Percentiles rank a stretch among this genome's conserved stretches.
These are phyloP conservation scores for Hymenoscyphus occultus DNA, from an alignment of 2,329 filamentous ascomycete genomes.

Conservation along the genomic window DNA sequence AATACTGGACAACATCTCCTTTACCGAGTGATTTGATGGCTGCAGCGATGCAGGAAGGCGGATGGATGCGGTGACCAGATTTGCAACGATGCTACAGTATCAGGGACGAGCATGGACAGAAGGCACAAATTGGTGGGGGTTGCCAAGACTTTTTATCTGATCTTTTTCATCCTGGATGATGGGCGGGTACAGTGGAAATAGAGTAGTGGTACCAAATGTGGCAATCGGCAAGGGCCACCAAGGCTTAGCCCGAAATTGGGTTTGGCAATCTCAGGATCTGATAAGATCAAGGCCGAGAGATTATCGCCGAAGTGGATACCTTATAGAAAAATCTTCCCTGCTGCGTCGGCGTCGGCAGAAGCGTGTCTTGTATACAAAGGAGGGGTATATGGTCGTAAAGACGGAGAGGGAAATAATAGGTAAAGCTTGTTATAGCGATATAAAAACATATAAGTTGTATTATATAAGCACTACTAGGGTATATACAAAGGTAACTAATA, in stretches of 20 bases:
- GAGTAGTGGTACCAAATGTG: background rate
- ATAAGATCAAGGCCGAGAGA: constrained; percentile 4
- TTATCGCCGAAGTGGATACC: background rate
- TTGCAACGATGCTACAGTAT: background rate
- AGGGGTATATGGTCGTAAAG: background rate
- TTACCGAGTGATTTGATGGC: background rate
- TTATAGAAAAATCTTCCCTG: background rate
- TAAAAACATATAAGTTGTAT: too few species aligned
- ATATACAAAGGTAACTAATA: too few species aligned
- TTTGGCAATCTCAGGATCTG: background rate
- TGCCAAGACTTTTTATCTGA: constrained; percentile 27
- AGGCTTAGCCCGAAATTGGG: background rate
- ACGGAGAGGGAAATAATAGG: too few species aligned
- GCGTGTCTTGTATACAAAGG: background rate
- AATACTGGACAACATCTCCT: background rate
- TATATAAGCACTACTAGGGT: too few species aligned
- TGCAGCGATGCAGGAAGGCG: background rate
- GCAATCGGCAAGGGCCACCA: background rate
- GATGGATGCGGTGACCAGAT: background rate
- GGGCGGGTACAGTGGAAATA: background rate
- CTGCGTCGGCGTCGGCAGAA: background rate
- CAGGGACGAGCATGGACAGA: background rate
- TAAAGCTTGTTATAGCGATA: too few species aligned
- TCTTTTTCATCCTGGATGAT: constrained; percentile 7
- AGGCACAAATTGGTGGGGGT: background rate